A percentile compares a stretch with the other conserved stretches of the same genome.
Evolutionary conservation across 495 filamentous ascomycete species (phyloP).

Genomic region (Tuber brumale): DNA sequence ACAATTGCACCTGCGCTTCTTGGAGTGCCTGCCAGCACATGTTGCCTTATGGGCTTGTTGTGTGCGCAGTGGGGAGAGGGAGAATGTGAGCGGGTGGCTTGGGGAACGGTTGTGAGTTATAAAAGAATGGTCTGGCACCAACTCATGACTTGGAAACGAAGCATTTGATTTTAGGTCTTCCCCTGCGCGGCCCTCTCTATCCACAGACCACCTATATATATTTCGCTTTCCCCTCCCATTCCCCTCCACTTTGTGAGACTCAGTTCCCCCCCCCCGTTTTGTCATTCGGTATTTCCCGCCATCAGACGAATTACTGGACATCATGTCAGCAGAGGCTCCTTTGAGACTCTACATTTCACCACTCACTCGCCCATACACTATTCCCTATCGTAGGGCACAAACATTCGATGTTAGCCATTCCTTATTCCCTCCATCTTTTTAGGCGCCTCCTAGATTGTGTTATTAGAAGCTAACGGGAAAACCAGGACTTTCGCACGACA

Average conservation of each 20-base stretch:
- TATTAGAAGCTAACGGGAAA: not conserved
- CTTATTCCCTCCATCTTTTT: not conserved
- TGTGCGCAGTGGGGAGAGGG: not conserved
- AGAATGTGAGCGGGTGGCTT: not conserved
- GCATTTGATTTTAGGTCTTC: not conserved
- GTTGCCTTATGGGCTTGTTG: not conserved
- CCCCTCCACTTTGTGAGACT: not conserved
- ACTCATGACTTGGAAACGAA: conserved; percentile 1
- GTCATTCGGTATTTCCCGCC: not conserved
- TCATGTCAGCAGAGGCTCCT: not conserved
- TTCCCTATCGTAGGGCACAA: conserved; percentile 1
- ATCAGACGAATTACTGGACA: not conserved
- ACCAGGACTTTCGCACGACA: not conserved
- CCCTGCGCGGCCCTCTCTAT: not conserved
- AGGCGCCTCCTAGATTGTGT: not conserved
- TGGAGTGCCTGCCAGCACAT: not conserved
- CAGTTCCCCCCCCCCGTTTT: too few relatives aligned
- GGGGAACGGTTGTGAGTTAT: not conserved
- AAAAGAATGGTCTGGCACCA: conserved; percentile 1
- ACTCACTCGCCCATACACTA: not conserved
- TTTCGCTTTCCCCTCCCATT: not conserved
- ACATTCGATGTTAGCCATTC: conserved; percentile 3
- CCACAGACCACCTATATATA: not conserved
- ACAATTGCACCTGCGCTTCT: conserved; percentile 1
- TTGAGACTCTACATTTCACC: conserved; percentile 4